Percentiles rank a stretch among this genome's conserved stretches.
Conservation (phyloP, 257 asterid species). For the Scutellaria minor region DNA sequence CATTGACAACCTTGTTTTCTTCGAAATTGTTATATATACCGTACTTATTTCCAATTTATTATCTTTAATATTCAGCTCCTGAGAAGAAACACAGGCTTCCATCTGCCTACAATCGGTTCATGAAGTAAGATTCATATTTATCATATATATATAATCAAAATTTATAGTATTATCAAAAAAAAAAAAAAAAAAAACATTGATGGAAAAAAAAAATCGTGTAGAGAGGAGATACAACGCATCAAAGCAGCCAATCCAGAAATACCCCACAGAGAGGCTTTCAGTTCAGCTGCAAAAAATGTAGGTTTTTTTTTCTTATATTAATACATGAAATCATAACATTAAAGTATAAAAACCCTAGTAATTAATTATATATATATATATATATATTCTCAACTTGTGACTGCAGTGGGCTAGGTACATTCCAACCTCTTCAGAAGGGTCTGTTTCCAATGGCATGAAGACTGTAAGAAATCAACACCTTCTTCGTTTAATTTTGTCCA, state of each 20-base stretch:
- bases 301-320: constrained; percentile 6
- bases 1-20: not conserved
- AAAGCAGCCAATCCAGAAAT: constrained; percentile 93
- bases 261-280: constrained; percentile 97
- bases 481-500: not conserved
- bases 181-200: no score
- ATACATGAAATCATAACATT: constrained; percentile 18
- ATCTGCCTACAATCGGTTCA: constrained; percentile 97
- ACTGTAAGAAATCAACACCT: constrained; percentile 49
- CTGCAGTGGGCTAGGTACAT: constrained; percentile 94
- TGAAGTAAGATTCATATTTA: constrained; percentile 61
- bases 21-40: not conserved
- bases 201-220: constrained; percentile 8
- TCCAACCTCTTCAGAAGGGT: constrained; percentile 62
- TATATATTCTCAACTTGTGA: constrained; percentile 17
- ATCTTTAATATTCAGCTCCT: constrained; percentile 62
- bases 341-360: not conserved
- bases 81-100: constrained; percentile 99
- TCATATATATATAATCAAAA: not conserved
- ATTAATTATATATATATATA: not conserved
- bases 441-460: constrained; percentile 48
- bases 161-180: not conserved
- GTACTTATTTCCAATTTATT: no score
- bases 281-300: constrained; percentile 96
- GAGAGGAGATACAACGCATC: constrained; percentile 96